Percentiles rank a stretch among this genome's conserved stretches.
Conservation (phyloP, 306 rosid species). For the Canavalia gladiata region DNA sequence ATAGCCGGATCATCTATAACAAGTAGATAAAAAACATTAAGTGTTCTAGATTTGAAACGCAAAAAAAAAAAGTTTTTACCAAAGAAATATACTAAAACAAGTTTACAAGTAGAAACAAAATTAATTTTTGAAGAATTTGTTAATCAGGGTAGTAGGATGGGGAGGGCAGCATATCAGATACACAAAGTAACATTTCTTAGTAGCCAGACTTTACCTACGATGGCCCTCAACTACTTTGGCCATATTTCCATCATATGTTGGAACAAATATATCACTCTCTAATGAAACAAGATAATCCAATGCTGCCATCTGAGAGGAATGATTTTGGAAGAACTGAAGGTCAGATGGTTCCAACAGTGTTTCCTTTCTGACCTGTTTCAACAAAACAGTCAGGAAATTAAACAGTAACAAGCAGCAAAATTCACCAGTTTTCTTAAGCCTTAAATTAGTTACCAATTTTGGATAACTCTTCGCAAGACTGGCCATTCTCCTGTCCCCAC, state of each 20-base stretch:
- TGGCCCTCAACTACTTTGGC: slow-evolving; percentile 98
- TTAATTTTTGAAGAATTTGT: background rate
- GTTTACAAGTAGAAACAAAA: slow-evolving; percentile 17
- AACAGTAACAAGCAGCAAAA: slow-evolving; percentile 24
- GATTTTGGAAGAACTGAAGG: slow-evolving; percentile 84
- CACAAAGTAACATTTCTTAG: slow-evolving; percentile 11
- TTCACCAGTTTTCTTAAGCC: background rate
- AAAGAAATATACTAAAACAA: background rate
- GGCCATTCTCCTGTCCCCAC: slow-evolving; percentile 80
- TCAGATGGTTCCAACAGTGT: slow-evolving; percentile 86
- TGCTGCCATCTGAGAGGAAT: slow-evolving; percentile 97
- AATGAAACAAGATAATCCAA: slow-evolving; percentile 89
- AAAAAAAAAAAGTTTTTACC: background rate
- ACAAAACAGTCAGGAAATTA: slow-evolving; percentile 24
- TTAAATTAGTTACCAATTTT: slow-evolving; percentile 67
- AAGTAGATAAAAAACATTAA: background rate
- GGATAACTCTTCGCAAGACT: slow-evolving; percentile 75
- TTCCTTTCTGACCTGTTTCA: slow-evolving; percentile 88
- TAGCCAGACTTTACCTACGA: slow-evolving; percentile 72
- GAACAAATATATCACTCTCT: slow-evolving; percentile 93
- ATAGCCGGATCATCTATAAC: background rate
- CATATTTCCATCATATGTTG: slow-evolving; percentile 97
- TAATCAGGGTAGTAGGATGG: background rate
- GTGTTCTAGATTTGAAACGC: slow-evolving; percentile 14
- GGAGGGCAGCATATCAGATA: background rate